phyloP scores from a whole-genome alignment of 2,329 filamentous ascomycete genomes.

The Fragosphaeria purpurea region DNA sequence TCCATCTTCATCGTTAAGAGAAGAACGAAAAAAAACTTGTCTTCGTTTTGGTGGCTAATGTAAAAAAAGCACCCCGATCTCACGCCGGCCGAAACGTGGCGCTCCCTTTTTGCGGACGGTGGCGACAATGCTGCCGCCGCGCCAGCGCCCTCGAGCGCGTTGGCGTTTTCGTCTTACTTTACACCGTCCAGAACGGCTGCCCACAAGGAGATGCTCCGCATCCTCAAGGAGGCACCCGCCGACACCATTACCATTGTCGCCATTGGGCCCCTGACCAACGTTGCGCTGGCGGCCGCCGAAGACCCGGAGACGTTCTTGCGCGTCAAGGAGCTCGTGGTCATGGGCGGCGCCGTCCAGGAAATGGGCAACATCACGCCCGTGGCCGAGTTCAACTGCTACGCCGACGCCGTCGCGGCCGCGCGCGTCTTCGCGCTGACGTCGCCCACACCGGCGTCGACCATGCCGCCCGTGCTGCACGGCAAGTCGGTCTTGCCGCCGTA shows the following conservation, averaged over 20 bases:
- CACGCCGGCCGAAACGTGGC: constrained; percentile 65
- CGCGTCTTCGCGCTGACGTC: constrained; percentile 71
- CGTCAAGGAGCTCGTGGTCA: constrained; percentile 85
- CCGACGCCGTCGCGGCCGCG: constrained; percentile 70
- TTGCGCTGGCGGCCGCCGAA: constrained; percentile 77
- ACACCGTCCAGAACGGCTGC: constrained; percentile 63
- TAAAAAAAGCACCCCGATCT: constrained; percentile 53
- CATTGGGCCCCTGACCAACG: constrained; percentile 85
- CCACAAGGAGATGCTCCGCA: constrained; percentile 79
- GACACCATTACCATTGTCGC: constrained; percentile 85
- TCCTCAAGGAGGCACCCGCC: constrained; percentile 70
- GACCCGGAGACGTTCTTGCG: constrained; percentile 84
- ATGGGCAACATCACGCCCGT: constrained; percentile 77
- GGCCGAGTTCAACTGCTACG: constrained; percentile 93
- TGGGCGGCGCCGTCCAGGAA: constrained; percentile 77
- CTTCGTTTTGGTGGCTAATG: too few species aligned
- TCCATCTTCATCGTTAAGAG: not conserved
- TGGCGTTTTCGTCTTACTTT: constrained; percentile 52
- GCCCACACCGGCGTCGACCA: constrained; percentile 62
- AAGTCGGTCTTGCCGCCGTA: constrained; percentile 48
- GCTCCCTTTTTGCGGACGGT: constrained; percentile 49
- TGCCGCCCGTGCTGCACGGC: constrained; percentile 56
- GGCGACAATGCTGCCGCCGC: constrained; percentile 13
- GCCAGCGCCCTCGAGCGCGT: constrained; percentile 24
- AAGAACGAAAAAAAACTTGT: too few species aligned